Evolutionary conservation across 352 stramenopile genomes (phyloP), one percentile per base, ranked within the genome.

Genomic region (Phytophthora pini): DNA sequence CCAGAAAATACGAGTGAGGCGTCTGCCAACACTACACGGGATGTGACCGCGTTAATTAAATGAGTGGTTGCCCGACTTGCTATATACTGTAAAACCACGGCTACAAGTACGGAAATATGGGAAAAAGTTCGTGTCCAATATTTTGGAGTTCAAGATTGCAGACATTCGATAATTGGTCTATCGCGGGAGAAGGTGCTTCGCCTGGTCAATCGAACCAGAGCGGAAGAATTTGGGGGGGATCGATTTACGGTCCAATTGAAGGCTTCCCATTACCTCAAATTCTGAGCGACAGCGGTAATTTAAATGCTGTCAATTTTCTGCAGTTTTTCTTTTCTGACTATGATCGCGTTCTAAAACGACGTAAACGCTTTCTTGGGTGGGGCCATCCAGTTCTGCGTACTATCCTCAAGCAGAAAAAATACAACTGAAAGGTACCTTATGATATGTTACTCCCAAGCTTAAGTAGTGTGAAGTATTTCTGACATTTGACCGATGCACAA

Each of bases 191-290:
- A 43, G 15, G 38, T 43, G 6, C 15, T 43, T 20, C 38, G 38
- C 6, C 13, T 9, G 15, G 38, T 43, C 10, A 43, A 43, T 43
- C 10, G 38, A 43, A 12, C 38, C 6, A 9, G 38, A 43, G 38
- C 38, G 38, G 20, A 43, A 32, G 24, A 0, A 41, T 53, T 53
- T 43, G 15, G 15, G 61, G 15, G 61, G 54, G 32, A 4, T 70
- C 32, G 13, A 1, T 36, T 3, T 50, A 36, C 1, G 44, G 44
- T 5, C 44, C n/a, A 20, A 50, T 50, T 66, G 44, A 50, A 36
- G 44, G 31, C 17, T 61, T 20, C 46, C 68, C 40, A 20, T 64
- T 1, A 51, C 34, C 22, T 17, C 44, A 50, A 20, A 13, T 50
- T 36, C 40, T 46, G 4, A 50, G 20, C 12, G 24, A 36, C 6